Conservation (phyloP, 306 rosid species). For the Castanospermum australe region DNA sequence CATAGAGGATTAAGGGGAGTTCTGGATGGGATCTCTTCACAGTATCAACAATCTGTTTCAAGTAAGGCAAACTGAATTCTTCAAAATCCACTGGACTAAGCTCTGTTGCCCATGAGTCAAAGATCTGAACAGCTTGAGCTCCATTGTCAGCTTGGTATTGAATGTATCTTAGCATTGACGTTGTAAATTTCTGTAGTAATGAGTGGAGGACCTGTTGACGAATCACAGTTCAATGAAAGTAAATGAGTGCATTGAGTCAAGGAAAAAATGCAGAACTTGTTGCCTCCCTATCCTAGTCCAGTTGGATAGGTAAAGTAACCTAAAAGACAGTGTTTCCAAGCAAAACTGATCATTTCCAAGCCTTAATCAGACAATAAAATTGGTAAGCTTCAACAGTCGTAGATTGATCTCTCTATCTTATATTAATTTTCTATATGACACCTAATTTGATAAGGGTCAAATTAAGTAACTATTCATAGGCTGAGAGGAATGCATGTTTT, state of each 20-base stretch:
- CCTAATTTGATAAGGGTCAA: too few relatives aligned
- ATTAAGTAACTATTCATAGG: too few relatives aligned
- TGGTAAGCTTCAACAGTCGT: background rate
- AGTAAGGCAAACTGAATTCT: slow-evolving; percentile 91
- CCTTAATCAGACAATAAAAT: background rate
- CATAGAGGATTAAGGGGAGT: slow-evolving; percentile 91
- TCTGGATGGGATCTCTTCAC: slow-evolving; percentile 80
- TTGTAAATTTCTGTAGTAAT: slow-evolving; percentile 59
- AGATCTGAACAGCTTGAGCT: slow-evolving; percentile 97
- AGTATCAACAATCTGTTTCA: slow-evolving; percentile 83
- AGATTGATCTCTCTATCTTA: background rate
- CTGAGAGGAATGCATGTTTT: too few relatives aligned
- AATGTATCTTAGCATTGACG: slow-evolving; percentile 67
- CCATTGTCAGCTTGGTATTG: slow-evolving; percentile 93
- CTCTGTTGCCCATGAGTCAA: slow-evolving; percentile 95
- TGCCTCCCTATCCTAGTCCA: background rate
- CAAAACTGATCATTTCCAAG: background rate
- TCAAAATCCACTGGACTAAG: slow-evolving; percentile 95
- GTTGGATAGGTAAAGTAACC: background rate
- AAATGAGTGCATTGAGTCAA: background rate
- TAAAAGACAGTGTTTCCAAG: background rate
- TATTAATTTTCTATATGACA: too few relatives aligned
- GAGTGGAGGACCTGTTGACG: slow-evolving; percentile 61
- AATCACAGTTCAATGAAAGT: background rate
- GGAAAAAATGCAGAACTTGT: background rate